These are phyloP conservation scores for Aspergillus clavatus DNA, from an alignment of 2,329 filamentous ascomycete genomes.

Conservation along the genomic window DNA sequence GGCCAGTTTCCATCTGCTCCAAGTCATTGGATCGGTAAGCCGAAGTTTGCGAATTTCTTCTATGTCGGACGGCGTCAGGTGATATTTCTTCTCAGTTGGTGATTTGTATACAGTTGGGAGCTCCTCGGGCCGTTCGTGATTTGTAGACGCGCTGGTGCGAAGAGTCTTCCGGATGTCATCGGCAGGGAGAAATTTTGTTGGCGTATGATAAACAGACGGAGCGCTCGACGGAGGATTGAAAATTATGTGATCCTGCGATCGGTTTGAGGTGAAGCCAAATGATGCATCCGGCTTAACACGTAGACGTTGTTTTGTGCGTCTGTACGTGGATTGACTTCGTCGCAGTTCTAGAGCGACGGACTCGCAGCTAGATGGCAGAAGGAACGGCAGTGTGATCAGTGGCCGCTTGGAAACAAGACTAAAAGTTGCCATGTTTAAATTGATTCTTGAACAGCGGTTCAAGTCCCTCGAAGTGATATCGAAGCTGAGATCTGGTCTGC, in stretches of 20 bases:
- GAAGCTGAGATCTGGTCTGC: not conserved
- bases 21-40: slow-evolving; percentile 51
- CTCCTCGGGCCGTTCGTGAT: slow-evolving; percentile 17
- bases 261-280: slow-evolving; percentile 39
- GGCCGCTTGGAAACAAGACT: slow-evolving; percentile 30
- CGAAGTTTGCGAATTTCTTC: slow-evolving; percentile 56
- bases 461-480: not conserved
- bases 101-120: slow-evolving; percentile 49
- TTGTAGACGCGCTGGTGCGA: slow-evolving; percentile 32
- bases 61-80: slow-evolving; percentile 54
- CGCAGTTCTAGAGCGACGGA: slow-evolving; percentile 28
- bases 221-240: slow-evolving; percentile 63
- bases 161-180: slow-evolving; percentile 52
- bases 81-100: slow-evolving; percentile 56
- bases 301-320: slow-evolving; percentile 48
- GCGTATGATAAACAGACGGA: slow-evolving; percentile 61
- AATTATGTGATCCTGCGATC: slow-evolving; percentile 52
- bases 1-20: slow-evolving; percentile 57
- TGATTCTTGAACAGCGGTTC: not conserved
- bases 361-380: slow-evolving; percentile 36
- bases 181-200: slow-evolving; percentile 58
- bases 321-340: slow-evolving; percentile 47
- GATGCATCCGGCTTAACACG: slow-evolving; percentile 50
- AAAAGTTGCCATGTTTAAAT: slow-evolving; percentile 26
- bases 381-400: slow-evolving; percentile 34